phyloP scores from a whole-genome alignment of 768 basidiomycete genomes.

The Suillus fuscotomentosus region DNA sequence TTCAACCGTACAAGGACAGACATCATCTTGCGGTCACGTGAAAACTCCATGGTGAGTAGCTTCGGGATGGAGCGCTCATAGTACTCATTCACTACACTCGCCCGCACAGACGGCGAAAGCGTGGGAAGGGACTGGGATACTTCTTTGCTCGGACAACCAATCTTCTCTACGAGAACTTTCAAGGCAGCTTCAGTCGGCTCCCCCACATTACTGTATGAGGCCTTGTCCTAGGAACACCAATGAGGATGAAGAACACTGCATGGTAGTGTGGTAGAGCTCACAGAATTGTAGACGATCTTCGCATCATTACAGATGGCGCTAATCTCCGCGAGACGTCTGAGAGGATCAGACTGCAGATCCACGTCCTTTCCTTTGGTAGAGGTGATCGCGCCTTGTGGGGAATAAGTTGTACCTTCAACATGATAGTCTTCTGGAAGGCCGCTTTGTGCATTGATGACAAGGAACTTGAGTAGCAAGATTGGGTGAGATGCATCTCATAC shows the following conservation, averaged over 20 bases:
- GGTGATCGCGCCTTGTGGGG: conserved; percentile 75
- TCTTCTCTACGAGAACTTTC: conserved; percentile 93
- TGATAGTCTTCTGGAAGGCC: conserved; percentile 60
- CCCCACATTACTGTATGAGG: conserved; percentile 77
- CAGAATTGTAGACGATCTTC: conserved; percentile 80
- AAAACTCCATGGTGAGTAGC: conserved; percentile 95
- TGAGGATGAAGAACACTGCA: conserved; percentile 2
- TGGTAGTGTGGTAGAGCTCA: conserved; percentile 33
- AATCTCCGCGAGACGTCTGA: conserved; percentile 88
- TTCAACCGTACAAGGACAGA: conserved; percentile 83
- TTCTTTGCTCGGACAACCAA: conserved; percentile 69
- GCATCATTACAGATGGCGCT: conserved; percentile 94
- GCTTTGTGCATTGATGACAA: conserved; percentile 59
- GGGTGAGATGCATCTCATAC: conserved; percentile 3
- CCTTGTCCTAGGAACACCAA: conserved; percentile 61
- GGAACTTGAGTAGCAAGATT: conserved; percentile 53
- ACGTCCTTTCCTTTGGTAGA: conserved; percentile 62
- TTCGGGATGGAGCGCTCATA: conserved; percentile 75
- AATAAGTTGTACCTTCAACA: conserved; percentile 92
- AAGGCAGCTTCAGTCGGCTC: conserved; percentile 98
- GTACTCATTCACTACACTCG: conserved; percentile 82
- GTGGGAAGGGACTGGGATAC: conserved; percentile 53
- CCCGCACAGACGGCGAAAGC: conserved; percentile 60
- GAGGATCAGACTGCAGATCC: conserved; percentile 64
- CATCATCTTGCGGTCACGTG: conserved; percentile 99